Evolutionary conservation across 2,329 filamentous ascomycete genomes (phyloP).

Genomic region (Verticillium nonalfalfae): DNA sequence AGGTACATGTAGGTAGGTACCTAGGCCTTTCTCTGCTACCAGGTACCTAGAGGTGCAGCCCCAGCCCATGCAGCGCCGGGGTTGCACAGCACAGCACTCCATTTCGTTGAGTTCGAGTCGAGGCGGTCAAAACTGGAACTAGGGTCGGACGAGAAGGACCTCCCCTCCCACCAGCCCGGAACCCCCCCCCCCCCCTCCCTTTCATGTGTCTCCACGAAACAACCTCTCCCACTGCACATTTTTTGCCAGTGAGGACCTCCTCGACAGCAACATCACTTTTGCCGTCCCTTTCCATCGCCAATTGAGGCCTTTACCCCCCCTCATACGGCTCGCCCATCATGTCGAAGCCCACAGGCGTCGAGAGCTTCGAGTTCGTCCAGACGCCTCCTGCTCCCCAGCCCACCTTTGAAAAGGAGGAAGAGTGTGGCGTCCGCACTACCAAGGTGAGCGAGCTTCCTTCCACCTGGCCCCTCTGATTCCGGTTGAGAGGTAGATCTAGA

Average conservation of each 20-base stretch:
- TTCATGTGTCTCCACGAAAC: background rate
- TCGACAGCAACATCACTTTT: background rate
- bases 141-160: background rate
- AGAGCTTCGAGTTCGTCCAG: conserved; percentile 59
- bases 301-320: background rate
- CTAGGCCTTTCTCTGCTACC: no score
- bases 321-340: conserved; percentile 17
- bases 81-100: background rate
- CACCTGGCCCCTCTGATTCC: background rate
- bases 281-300: background rate
- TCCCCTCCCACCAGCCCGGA: background rate
- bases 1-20: no score
- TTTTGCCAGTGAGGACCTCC: background rate
- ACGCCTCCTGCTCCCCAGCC: conserved; percentile 45
- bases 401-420: conserved; percentile 43
- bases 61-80: background rate
- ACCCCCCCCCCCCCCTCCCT: background rate
- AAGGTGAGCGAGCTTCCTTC: conserved; percentile 19
- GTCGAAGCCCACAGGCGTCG: conserved; percentile 40
- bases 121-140: background rate
- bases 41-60: no score
- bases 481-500: no score
- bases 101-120: background rate
- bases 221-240: background rate
- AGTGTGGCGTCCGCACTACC: conserved; percentile 45